Conservation (phyloP, 169 alveolate genomes). For the Toxoplasma gondii region DNA sequence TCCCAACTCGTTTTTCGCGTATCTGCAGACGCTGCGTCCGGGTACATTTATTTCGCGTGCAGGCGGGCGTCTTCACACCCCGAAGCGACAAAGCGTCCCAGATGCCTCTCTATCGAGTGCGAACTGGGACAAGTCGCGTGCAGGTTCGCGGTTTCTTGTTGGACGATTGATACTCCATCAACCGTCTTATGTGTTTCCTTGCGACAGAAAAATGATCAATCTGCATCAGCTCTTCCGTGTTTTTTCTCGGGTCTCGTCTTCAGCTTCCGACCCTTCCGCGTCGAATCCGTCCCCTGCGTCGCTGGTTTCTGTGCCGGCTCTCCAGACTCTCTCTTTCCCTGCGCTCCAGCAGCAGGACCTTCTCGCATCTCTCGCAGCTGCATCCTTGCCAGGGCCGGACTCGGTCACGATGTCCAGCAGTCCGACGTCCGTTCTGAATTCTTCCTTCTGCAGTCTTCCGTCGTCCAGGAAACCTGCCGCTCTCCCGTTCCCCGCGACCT, state of each 20-base stretch:
- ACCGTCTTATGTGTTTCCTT: neutral
- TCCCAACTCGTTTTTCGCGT: no score
- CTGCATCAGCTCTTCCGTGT: slow-evolving; percentile 43
- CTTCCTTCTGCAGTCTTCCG: neutral
- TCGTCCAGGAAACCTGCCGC: neutral
- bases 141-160: neutral
- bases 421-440: neutral
- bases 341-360: neutral
- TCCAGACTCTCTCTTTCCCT: neutral
- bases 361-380: neutral
- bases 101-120: no score
- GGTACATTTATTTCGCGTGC: no score
- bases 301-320: neutral
- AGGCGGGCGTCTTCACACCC: no score
- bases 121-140: no score
- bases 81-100: no score
- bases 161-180: neutral
- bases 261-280: neutral
- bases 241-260: slow-evolving; percentile 23
- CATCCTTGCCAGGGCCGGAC: neutral
- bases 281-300: slow-evolving; percentile 23
- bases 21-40: no score
- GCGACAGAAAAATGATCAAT: slow-evolving; percentile 24
- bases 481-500: neutral
- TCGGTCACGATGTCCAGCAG: slow-evolving; percentile 6